Evolutionary conservation across 2,329 filamentous ascomycete species (phyloP), one percentile per base, ranked within the genome.

Genomic region (Beauveria medogensis): DNA sequence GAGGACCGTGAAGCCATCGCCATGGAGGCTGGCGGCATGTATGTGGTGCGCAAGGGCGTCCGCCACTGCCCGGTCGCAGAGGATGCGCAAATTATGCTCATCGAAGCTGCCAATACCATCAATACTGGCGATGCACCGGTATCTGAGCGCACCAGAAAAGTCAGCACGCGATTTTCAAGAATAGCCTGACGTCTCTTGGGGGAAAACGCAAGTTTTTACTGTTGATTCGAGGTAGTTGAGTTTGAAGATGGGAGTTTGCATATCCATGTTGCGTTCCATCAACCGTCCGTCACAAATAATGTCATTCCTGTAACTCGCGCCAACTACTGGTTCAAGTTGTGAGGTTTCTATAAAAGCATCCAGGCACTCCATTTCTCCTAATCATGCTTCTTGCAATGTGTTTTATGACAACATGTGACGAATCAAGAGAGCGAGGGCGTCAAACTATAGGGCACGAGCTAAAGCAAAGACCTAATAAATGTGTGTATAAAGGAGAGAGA

Each of bases 11-110:
- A 72, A 0, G 60, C 70, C 2, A 63, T 70, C 1, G 59, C 69
- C 0, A 65, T 76, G 67, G 61, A 64, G 4, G 65, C 67, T 22
- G 72, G 71, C 3, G 73, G 74, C 47, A 60, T 74, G 40, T 75
- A 70, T 54, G 68, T 71, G 0, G 73, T 76, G 7, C 74, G 71
- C 0, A 72, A 65, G 53, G 74, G 72, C 1, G 70, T 76, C 3
- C 66, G 68, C 58, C 74, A 77, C 65, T 65, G 69, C 5, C 75
- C 75, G 1, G 68, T 72, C n/a, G 69, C 68, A 0, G 69, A 74
- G 48, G 66, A 69, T 53, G 74, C 73, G 0, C 65, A 68, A 7
- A 72, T 76, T 3, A 66, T 77, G 69, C 67, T 77, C 65, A 68
- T 75, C 6, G 74, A 77, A 64, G 69, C 65, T n/a, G 66, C 67